phyloP scores from a whole-genome alignment of 2,329 filamentous ascomycete genomes.

The Fusarium sp. region DNA sequence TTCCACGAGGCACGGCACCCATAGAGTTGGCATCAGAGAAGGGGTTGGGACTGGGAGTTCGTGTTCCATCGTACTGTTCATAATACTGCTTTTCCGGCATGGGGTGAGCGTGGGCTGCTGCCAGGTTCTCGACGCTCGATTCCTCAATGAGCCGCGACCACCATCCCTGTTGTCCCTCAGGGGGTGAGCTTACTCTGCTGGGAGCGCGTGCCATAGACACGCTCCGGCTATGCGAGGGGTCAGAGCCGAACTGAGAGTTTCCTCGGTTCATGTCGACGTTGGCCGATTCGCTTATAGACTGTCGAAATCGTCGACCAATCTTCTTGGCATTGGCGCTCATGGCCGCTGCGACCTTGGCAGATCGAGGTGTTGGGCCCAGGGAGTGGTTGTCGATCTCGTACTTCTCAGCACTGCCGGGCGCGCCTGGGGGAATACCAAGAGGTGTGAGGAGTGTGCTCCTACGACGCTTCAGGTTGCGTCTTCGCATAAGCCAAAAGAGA shows the following conservation, averaged over 20 bases:
- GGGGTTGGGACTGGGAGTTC: slow-evolving; percentile 20
- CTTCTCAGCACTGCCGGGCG: slow-evolving; percentile 32
- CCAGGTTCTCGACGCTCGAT: slow-evolving; percentile 56
- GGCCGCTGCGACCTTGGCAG: slow-evolving; percentile 52
- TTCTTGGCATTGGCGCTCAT: slow-evolving; percentile 51
- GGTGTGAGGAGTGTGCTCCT: slow-evolving; percentile 66
- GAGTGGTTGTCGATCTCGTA: slow-evolving; percentile 60
- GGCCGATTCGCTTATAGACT: slow-evolving; percentile 50
- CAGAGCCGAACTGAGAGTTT: slow-evolving; percentile 64
- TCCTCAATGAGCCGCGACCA: slow-evolving; percentile 61
- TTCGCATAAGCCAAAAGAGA: slow-evolving; percentile 66
- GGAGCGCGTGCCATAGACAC: slow-evolving; percentile 50
- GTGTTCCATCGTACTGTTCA: slow-evolving; percentile 19
- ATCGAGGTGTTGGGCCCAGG: slow-evolving; percentile 64
- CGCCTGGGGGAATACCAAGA: slow-evolving; percentile 54
- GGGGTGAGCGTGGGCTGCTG: slow-evolving; percentile 46
- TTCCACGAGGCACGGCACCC: too few species aligned
- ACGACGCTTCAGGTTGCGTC: slow-evolving; percentile 57
- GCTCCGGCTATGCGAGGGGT: slow-evolving; percentile 57
- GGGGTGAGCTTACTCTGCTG: slow-evolving; percentile 20
- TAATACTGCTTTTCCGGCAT: slow-evolving; percentile 30
- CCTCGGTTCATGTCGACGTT: slow-evolving; percentile 67
- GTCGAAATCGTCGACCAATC: slow-evolving; percentile 41
- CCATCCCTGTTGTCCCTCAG: slow-evolving; percentile 56
- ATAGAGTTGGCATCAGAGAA: too few species aligned